Base-by-base conservation (phyloP, 805 yeast species). In the Ogataea dorogensis region DNA sequence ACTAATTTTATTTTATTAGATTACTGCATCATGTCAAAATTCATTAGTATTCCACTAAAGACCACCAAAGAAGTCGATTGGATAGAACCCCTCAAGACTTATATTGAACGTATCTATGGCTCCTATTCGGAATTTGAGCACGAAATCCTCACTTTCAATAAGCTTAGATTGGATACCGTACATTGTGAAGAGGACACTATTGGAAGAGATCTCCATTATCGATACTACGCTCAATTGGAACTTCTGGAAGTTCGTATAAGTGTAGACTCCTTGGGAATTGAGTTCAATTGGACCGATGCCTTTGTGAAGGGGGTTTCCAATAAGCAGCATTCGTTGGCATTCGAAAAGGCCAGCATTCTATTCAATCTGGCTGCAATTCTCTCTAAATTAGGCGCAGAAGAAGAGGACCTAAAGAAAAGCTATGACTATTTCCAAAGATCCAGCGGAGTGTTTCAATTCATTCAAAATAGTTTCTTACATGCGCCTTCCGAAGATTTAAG, bases 341-440 rank as follows among this genome's bases (percentile, higher is more conserved):
- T 86, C 54, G 98, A 91, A 53, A 91, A 91, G 62, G 96, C 96
- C 0, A 75, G 84, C 17, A 65, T 82, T 2, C 67, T 93, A 35
- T 91, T 81, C 69, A 89, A 89, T 53, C 61, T 89, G 34, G 96
- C 79, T 1, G 71, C 86, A 0, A 51, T 79, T 2, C 61, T 81
- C 40, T 72, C 83, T 3, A 66, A 71, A 37, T 63, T 73, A 23
- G 81, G 80, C 2, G 55, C 60, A 7, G 56, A 58, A 9, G 54
- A 56, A 3, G 59, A 64, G 3, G 70, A 77, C 37, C 64, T 71
- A 51, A 88, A 85, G 49, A 58, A 59, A n/a, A 68, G 87, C 0
- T 70, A 80, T 43, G 74, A 73, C 24, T 59, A 66, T 31, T 75
- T 83, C 50, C 86, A 86, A 43, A 80, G 78, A 40, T 78, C 96